A percentile compares a stretch with the other conserved stretches of the same genome.
These are phyloP conservation scores for Cryphonectria radicalis DNA, from an alignment of 2,329 filamentous ascomycete species.

Conservation along the genomic window DNA sequence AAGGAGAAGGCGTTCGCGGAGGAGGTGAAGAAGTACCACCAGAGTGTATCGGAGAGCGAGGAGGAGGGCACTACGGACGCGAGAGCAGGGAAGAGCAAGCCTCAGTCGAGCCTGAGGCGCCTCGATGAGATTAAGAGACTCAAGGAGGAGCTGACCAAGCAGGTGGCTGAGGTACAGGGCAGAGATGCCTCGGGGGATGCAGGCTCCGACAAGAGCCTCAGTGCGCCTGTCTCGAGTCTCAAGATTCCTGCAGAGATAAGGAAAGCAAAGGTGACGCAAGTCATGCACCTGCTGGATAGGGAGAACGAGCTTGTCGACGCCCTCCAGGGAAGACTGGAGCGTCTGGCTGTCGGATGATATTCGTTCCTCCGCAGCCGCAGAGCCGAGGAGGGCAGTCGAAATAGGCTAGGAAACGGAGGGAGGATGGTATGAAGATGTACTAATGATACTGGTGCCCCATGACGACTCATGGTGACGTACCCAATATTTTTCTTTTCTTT, in stretches of 20 bases:
- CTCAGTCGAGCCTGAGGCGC: constrained; percentile 59
- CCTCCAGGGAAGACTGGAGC: constrained; percentile 64
- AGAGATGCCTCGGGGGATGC: constrained; percentile 37
- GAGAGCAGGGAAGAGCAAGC: constrained; percentile 37
- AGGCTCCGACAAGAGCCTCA: constrained; percentile 31
- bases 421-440: constrained; percentile 21
- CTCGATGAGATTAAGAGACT: constrained; percentile 60
- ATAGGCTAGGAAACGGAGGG: constrained; percentile 2
- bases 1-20: constrained; percentile 61
- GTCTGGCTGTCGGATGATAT: constrained; percentile 47
- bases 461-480: constrained; percentile 7
- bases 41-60: constrained; percentile 47
- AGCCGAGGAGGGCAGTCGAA: constrained; percentile 13
- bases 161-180: constrained; percentile 50
- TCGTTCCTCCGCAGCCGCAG: background rate
- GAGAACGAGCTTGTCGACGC: constrained; percentile 72
- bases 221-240: constrained; percentile 46
- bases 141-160: constrained; percentile 56
- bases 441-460: constrained; percentile 21
- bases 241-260: constrained; percentile 64
- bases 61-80: constrained; percentile 37
- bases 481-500: background rate
- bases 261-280: constrained; percentile 65
- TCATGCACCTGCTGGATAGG: constrained; percentile 65
- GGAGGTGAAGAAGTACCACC: constrained; percentile 45